Conservation (phyloP, 176 grass and related monocot genomes). For the Avena atlantica region DNA sequence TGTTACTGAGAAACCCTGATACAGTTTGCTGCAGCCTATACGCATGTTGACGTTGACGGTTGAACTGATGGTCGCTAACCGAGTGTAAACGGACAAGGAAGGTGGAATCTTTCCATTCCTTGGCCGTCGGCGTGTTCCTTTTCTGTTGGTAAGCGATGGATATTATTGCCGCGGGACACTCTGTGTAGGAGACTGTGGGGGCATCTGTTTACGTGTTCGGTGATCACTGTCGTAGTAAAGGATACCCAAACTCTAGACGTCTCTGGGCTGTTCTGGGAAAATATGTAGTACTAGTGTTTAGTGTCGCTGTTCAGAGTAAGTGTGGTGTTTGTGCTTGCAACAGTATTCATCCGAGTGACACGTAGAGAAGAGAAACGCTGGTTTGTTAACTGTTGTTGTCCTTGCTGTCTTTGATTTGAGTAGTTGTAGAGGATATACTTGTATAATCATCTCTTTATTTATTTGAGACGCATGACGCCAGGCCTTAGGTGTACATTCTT, state of each 20-base stretch:
- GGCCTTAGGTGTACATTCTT: conserved; percentile 1
- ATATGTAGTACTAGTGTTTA: too few relatives aligned
- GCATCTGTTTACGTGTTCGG: neutral
- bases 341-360: neutral
- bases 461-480: neutral
- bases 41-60: neutral
- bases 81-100: conserved; percentile 27
- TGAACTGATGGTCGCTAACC: neutral
- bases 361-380: neutral
- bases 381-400: neutral
- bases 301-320: neutral
- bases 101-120: conserved; percentile 18
- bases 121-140: conserved; percentile 18
- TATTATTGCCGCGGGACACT: neutral
- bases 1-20: neutral
- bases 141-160: neutral
- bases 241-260: neutral
- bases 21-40: neutral
- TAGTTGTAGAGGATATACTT: neutral
- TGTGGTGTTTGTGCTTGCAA: too few relatives aligned
- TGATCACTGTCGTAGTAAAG: neutral
- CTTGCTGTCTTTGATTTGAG: neutral
- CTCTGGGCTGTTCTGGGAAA: neutral
- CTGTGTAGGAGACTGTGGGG: neutral
- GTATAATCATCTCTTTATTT: too few relatives aligned